Percentiles rank a stretch among this genome's conserved stretches.
Evolutionary conservation across 169 alveolate species (phyloP).

Genomic region (Plasmodium cynomolgi): DNA sequence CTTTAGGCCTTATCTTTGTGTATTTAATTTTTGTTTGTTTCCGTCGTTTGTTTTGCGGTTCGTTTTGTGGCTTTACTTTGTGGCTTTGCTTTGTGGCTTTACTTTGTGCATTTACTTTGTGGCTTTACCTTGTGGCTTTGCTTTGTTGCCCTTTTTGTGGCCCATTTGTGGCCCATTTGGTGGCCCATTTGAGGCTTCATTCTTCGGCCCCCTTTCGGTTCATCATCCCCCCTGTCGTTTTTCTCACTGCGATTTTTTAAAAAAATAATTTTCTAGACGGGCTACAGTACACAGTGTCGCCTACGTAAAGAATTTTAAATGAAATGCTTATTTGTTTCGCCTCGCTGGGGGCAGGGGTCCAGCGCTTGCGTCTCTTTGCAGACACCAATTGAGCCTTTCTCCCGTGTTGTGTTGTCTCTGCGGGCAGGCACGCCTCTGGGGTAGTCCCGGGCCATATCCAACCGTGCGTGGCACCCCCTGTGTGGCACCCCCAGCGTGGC

Average conservation of each 20-base stretch:
- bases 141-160: background rate
- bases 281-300: background rate
- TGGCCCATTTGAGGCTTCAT: background rate
- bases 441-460: background rate
- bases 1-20: conserved; percentile 16
- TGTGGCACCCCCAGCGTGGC: too few species aligned
- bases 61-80: background rate
- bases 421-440: background rate
- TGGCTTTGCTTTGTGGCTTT: background rate
- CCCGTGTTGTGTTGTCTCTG: background rate
- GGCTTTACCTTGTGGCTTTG: background rate
- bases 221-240: background rate
- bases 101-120: background rate
- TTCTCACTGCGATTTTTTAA: background rate
- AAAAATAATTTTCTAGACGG: background rate
- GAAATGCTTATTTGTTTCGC: background rate
- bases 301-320: background rate
- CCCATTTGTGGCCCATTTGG: background rate
- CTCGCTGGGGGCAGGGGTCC: background rate
- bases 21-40: conserved; percentile 10
- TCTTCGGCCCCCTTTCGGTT: background rate
- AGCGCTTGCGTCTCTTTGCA: background rate
- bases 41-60: background rate
- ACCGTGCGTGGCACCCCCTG: background rate
- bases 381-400: background rate